Conservation (phyloP, 2,329 filamentous ascomycete species). For the Botryosphaeria dothidea region DNA sequence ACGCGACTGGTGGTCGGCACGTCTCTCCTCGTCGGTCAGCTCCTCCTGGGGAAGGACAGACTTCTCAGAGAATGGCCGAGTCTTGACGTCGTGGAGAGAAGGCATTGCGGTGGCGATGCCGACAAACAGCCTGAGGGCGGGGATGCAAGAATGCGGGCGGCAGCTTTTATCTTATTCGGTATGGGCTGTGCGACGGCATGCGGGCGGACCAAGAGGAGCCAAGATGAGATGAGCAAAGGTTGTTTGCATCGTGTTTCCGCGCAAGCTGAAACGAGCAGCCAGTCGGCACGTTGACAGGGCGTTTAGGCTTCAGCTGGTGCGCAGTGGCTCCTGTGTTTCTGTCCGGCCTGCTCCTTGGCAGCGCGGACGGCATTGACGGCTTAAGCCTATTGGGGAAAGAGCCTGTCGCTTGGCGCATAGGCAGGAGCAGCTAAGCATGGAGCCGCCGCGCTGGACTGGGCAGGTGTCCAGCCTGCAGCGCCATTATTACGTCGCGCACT, state of each 20-base stretch:
- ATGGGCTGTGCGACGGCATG: not conserved
- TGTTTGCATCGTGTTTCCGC: slow-evolving; percentile 1
- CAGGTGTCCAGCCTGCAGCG: not conserved
- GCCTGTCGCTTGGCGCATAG: not conserved
- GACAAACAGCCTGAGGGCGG: not conserved
- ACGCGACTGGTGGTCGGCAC: not conserved
- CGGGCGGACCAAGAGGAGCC: not conserved
- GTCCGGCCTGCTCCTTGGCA: not conserved
- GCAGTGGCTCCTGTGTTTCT: not conserved
- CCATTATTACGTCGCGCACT: not conserved
- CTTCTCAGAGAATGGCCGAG: not conserved
- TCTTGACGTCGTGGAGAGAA: not conserved
- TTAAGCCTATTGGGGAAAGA: not conserved
- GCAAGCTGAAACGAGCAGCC: not conserved
- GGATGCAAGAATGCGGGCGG: not conserved
- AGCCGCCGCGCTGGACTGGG: not conserved
- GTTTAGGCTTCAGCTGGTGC: not conserved
- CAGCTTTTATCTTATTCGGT: not conserved
- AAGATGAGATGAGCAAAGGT: not conserved
- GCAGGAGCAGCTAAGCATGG: not conserved
- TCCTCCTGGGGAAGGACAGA: not conserved
- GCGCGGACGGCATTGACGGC: not conserved
- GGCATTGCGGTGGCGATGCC: not conserved
- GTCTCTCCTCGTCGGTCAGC: not conserved
- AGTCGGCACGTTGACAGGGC: not conserved